A percentile compares a stretch with the other conserved stretches of the same genome.
Evolutionary conservation across 2,329 filamentous ascomycete genomes (phyloP).

Genomic region (Mariannaea sp.): DNA sequence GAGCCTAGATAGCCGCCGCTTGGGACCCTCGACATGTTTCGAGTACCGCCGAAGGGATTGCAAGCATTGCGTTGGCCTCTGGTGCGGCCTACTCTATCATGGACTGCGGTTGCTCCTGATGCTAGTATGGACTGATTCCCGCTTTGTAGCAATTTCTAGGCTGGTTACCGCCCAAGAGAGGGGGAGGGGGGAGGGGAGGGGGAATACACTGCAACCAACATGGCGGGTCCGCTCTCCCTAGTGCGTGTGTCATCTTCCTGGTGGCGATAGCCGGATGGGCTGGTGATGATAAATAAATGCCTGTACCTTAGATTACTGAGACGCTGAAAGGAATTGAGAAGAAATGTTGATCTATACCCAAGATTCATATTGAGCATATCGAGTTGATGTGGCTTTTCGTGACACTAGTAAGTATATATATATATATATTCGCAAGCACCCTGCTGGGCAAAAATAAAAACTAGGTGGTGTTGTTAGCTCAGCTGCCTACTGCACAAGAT

Average conservation of each 20-base stretch:
- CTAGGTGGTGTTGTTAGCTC: no score
- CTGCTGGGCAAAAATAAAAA: no score
- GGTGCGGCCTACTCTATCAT: slow-evolving; percentile 10
- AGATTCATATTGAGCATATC: no score
- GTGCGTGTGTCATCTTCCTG: background rate
- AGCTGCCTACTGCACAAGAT: no score
- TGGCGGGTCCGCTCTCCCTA: background rate
- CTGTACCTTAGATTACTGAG: background rate
- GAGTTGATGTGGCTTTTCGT: no score
- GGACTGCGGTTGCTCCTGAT: background rate
- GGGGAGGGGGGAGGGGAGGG: no score
- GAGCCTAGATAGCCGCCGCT: background rate
- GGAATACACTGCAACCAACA: background rate
- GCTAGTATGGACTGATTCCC: slow-evolving; percentile 6
- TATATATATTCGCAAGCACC: no score
- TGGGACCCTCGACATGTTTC: slow-evolving; percentile 10
- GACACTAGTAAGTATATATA: no score
- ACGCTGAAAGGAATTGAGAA: background rate
- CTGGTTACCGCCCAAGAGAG: background rate
- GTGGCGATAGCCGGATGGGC: background rate
- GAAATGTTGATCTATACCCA: background rate
- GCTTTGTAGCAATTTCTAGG: background rate
- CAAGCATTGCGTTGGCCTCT: slow-evolving; percentile 11
- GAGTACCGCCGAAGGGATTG: slow-evolving; percentile 1
- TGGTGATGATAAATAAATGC: background rate